Percentiles rank a stretch among this genome's conserved stretches.
Evolutionary conservation across 768 basidiomycete genomes (phyloP).

Genomic region (Tylopilus sp.): DNA sequence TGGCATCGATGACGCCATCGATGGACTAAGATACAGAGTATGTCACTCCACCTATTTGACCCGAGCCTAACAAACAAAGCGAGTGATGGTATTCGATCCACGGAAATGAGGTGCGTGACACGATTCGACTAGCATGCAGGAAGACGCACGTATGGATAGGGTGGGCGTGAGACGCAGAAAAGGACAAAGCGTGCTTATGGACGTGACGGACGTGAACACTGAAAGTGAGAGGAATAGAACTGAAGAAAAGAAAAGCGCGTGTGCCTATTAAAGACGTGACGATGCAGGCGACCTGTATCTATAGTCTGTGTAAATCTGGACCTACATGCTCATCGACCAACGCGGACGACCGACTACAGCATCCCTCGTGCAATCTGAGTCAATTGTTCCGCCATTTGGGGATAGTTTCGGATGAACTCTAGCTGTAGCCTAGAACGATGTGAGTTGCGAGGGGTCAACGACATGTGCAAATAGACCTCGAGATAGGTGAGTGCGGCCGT

Average conservation of each 20-base stretch:
- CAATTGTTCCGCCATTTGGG: conserved; percentile 75
- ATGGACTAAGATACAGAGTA: too few relatives aligned
- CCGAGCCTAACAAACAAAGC: too few relatives aligned
- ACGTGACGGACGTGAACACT: background rate
- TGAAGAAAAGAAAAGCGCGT: background rate
- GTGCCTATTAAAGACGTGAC: conserved; percentile 9
- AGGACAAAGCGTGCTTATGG: background rate
- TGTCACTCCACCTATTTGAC: too few relatives aligned
- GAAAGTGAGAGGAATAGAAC: too few relatives aligned
- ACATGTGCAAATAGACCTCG: conserved; percentile 50
- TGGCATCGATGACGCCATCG: too few relatives aligned
- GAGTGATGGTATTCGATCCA: conserved; percentile 16
- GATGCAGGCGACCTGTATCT: conserved; percentile 7
- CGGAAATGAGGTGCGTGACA: conserved; percentile 3
- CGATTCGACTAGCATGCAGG: conserved; percentile 1
- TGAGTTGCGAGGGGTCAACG: background rate
- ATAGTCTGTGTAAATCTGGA: conserved; percentile 13
- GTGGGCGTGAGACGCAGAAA: background rate
- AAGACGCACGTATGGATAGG: background rate
- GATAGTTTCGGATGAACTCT: conserved; percentile 80
- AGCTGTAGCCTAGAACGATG: conserved; percentile 70
- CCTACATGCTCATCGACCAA: conserved; percentile 12
- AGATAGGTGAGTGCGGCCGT: conserved; percentile 72
- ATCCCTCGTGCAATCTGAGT: conserved; percentile 43
- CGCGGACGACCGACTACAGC: conserved; percentile 21